Conservation (phyloP, 1,139 yeast genomes). For the Debaryomyces udenii region DNA sequence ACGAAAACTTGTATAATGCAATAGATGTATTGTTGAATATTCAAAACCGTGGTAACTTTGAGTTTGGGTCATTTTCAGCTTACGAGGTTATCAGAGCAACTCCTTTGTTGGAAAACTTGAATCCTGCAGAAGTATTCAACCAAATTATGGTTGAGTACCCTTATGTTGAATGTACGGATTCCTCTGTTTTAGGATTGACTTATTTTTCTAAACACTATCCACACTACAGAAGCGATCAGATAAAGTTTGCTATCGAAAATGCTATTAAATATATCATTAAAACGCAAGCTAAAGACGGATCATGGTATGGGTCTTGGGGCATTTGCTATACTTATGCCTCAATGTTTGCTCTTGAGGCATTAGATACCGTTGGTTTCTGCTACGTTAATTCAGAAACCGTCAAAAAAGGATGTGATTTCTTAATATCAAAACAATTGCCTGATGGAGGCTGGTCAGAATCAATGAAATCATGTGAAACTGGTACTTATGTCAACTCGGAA, state of each 20-base stretch:
- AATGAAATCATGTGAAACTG: conserved; percentile 82
- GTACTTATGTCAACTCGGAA: conserved; percentile 64
- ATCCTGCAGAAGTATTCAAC: conserved; percentile 98
- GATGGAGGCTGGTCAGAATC: conserved; percentile 99
- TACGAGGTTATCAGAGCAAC: conserved; percentile 89
- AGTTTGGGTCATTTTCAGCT: conserved; percentile 90
- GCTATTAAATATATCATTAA: conserved; percentile 74
- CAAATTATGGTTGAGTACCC: conserved; percentile 99
- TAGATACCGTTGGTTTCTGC: conserved; percentile 65
- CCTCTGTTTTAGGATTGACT: conserved; percentile 85
- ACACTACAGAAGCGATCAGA: conserved; percentile 65
- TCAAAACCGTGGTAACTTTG: conserved; percentile 80
- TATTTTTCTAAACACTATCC: conserved; percentile 70
- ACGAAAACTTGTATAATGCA: conserved; percentile 61
- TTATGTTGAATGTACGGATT: conserved; percentile 96
- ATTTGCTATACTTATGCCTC: conserved; percentile 94
- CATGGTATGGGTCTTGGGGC: conserved; percentile 99
- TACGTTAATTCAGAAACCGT: conserved; percentile 68
- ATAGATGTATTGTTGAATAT: conserved; percentile 61
- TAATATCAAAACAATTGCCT: conserved; percentile 68
- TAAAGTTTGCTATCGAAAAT: conserved; percentile 64
- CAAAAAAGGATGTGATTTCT: conserved; percentile 79
- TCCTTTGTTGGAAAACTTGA: conserved; percentile 70
- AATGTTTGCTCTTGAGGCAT: conserved; percentile 97
- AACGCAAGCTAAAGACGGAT: conserved; percentile 78